These are phyloP conservation scores for Wakefieldia striispora DNA, from an alignment of 768 basidiomycete species.

Conservation along the genomic window DNA sequence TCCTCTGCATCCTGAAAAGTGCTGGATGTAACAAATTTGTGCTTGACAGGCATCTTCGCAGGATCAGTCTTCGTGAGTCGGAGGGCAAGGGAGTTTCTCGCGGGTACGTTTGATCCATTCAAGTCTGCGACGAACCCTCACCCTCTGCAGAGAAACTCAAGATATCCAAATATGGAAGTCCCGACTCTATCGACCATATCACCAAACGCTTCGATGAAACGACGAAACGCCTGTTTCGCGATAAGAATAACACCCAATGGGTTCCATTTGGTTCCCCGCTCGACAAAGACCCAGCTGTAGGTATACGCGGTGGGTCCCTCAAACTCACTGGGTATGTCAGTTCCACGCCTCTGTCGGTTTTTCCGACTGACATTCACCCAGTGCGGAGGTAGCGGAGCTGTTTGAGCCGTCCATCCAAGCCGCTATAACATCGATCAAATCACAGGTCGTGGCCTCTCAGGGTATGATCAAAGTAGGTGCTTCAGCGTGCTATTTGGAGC, in stretches of 20 bases:
- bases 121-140: conserved; percentile 3
- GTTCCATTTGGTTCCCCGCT: conserved; percentile 76
- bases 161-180: conserved; percentile 67
- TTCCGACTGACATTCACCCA: conserved; percentile 16
- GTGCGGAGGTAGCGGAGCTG: conserved; percentile 58
- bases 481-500: neutral
- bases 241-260: conserved; percentile 65
- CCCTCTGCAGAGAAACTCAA: conserved; percentile 60
- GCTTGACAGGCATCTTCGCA: conserved; percentile 65
- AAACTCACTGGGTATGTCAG: conserved; percentile 63
- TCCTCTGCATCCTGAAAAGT: conserved; percentile 2
- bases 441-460: conserved; percentile 66
- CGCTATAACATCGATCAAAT: conserved; percentile 64
- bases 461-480: conserved; percentile 59
- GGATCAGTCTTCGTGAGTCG: conserved; percentile 82
- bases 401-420: conserved; percentile 81
- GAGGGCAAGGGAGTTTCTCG: conserved; percentile 67
- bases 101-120: conserved; percentile 41
- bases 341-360: conserved; percentile 8
- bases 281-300: conserved; percentile 67
- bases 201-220: conserved; percentile 80
- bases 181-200: conserved; percentile 74
- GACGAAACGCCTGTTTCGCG: conserved; percentile 75
- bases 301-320: conserved; percentile 69
- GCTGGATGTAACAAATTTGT: neutral